Evolutionary conservation across 768 basidiomycete species (phyloP), one percentile per base, ranked within the genome.

Genomic region (Kwoniella dendrophila): DNA sequence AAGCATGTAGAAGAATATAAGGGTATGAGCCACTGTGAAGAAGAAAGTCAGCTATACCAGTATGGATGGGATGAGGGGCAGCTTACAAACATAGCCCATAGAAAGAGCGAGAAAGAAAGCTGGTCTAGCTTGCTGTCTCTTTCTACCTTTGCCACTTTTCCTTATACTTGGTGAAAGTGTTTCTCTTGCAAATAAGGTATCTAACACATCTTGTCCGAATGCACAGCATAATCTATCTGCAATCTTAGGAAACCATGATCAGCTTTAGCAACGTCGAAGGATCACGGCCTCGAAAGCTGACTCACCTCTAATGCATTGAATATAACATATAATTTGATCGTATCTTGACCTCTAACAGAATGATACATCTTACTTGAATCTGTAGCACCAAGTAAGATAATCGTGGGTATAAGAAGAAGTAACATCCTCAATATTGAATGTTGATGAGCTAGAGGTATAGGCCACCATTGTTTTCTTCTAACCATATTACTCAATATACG

Each of bases 351-450:
- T 22, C 96, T 87, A 57, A 99, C 97, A 16, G 88, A 89, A 73
- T 99, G 96, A 71, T 99, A 99, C 68, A 99, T 95, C 82, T 94
- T 93, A 80, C 92, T 95, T 10, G 92, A 90, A 74, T 99, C 95
- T 6, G 94, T 93, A 40, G 93, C 83, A 1, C 89, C 87, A 33
- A 87, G 83, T 4, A 97, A 82, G 22, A 94, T 83, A 18, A 86
- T 67, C 48, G 93, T 84, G 0, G 93, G 90, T 27, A 87, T 75
- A 1, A 88, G 75, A 22, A 99, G 83, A 2, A 99, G 82, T 8
- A 91, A 80, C 26, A 86, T 85, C 48, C 91, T 86, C n/a, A 96
- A 80, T 12, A 99, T 85, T 2, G 92, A 91, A 75, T 97, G 92
- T 87, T 32, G 90, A 86, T 18, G 92, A 87, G 30, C 60, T 4